Base-by-base conservation (phyloP, 768 basidiomycete species). In the Collybia sp. region DNA sequence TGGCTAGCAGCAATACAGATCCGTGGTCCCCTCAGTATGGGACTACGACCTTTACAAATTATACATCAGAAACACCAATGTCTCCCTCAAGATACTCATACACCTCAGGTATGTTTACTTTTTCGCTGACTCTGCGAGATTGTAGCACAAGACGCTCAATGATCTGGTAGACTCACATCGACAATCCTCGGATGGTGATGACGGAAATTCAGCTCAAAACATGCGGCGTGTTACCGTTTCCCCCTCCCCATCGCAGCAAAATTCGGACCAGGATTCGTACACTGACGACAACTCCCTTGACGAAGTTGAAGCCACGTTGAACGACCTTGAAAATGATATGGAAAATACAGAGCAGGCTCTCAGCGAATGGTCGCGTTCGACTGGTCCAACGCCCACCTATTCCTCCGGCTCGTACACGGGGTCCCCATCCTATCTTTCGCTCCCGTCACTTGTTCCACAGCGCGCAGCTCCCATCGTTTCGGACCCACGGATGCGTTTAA, bases 221-320 rank as follows among this genome's bases (percentile, higher is more conserved):
- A 78, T 77, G 68, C 72, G 80, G 31, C 73, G 81, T 30, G 65
- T 80, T 48, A 65, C 68, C 37, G 66, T 82, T 30, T 83, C 83
- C 4, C 82, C 82, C 32, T 58, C 72, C 4, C 67, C 66, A 30
- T 67, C 66, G 3, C 53, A 59, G 37, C 59, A 62, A 49, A 58
- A 62, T 41, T 56, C 69, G 56, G 46, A 69, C 57, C 46, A 57
- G 20, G 68, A 72, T 46, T 59, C 65, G 16, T 77, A 75, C 57
- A 69, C 67, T 19, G 76, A 81, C 57, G 68, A 73, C 42, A 75
- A 85, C 55, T 76, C 80, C 2, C 77, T 85, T 54, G 75, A 80
- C 35, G 88, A 88, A 59, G 85, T 89, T 13, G 85, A 88, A 60
- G 80, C 78, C 15, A 73, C 80, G 12, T 73, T 90, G 40, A 80